Evolutionary conservation across 768 basidiomycete genomes (phyloP), one percentile per base, ranked within the genome.

Genomic region (Pleurotus platypus): DNA sequence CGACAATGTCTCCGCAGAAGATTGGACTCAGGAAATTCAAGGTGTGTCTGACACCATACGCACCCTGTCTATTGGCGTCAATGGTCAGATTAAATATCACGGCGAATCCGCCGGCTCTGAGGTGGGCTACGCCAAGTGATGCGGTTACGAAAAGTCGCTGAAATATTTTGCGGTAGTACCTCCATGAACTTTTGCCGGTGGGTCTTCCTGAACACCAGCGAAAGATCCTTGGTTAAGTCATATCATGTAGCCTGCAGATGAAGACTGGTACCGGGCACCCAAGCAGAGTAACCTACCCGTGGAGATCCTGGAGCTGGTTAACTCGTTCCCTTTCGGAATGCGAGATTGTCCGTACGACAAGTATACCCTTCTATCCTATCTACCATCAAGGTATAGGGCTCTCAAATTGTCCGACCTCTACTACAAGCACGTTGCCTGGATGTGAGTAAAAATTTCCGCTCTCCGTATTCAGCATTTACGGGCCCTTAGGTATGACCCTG

Each of bases 91-190:
- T 1, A 75, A 70, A 57, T 82, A 82, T 64, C 77, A 78, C 60
- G 81, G 81, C 11, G 77, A 75, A 58, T 75, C 77, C 4, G 75
- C 80, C 20, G 70, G 75, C 15, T 77, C 80, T 20, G 81, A 82
- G 73, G 82, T 80, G 60, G 51, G 68, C 61, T 22, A 20, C 35
- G 27, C 15, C 6, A 37, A 12, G 11, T 53, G n/a, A 5, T 3
- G 12, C 37, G 22, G 48, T 15, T 24, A 3, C 9, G 6, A 22
- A 4, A 26, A 18, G 0, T 42, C 2, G 12, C 20, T 48, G n/a
- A 22, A 7, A 18, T 35, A 45, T 15, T 18, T 47, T 49, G n/a
- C 9, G 42, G 13, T 55, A 76, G 75, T 76, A 75, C 58, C 69
- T 77, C 35, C 70, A 77, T 61, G 73, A 72, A 53, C 62, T 77